Conservation (phyloP, 441 rosid species). For the Corymbia citriodora region DNA sequence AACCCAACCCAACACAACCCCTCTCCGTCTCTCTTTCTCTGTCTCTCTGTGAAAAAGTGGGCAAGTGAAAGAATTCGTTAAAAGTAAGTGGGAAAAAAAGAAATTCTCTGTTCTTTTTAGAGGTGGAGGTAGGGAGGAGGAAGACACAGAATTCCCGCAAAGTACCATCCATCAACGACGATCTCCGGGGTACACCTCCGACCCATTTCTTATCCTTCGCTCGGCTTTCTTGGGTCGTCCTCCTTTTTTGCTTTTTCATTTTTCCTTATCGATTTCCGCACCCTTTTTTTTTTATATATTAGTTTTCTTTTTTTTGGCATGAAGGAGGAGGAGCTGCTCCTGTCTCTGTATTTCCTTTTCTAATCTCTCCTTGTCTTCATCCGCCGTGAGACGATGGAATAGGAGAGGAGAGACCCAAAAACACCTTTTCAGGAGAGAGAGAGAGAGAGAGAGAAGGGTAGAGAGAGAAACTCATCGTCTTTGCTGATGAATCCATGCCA, state of each 20-base stretch:
- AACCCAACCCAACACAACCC: not conserved
- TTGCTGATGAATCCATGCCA: not conserved
- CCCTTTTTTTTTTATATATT: not conserved
- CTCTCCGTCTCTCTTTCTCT: not conserved
- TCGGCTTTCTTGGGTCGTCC: not conserved
- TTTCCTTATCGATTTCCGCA: not conserved
- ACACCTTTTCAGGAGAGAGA: not conserved
- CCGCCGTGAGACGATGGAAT: not conserved
- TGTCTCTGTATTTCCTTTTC: not conserved
- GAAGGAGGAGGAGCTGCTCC: not conserved
- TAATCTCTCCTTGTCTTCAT: not conserved
- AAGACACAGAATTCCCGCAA: not conserved
- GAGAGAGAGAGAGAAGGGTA: not conserved
- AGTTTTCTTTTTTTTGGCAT: not conserved
- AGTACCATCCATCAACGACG: not conserved
- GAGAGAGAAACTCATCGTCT: not conserved
- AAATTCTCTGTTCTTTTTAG: not conserved
- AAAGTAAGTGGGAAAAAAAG: not conserved
- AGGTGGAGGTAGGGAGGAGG: not conserved
- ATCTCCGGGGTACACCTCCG: too few species aligned
- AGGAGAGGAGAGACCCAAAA: not conserved
- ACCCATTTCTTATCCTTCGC: not conserved
- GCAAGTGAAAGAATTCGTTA: not conserved
- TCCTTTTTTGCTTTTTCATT: not conserved
- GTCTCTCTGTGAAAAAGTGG: not conserved